Percentiles rank a stretch among this genome's conserved stretches.
phyloP scores from a whole-genome alignment of 78 protist species.

The Planoprotostelium fungivorum region DNA sequence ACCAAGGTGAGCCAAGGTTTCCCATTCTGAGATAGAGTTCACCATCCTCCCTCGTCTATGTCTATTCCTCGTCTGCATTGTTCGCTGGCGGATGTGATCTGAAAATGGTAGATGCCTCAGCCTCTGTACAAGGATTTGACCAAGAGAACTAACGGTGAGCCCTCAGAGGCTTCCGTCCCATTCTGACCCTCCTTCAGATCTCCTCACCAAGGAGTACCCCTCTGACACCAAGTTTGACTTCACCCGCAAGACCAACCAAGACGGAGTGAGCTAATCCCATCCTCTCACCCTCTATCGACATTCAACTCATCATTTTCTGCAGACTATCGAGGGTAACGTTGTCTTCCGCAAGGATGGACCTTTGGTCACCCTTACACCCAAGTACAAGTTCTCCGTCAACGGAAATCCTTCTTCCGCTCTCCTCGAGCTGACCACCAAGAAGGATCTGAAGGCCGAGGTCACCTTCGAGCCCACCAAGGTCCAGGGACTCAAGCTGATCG shows the following conservation, averaged over 20 bases:
- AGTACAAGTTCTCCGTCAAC: neutral
- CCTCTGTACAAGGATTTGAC: neutral
- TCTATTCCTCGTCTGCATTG: too few species aligned
- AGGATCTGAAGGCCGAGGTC: neutral
- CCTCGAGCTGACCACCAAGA: neutral
- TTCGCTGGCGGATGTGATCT: neutral
- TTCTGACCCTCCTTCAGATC: neutral
- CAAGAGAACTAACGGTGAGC: neutral
- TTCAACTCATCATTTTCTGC: neutral
- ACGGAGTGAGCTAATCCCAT: neutral
- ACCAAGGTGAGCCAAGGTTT: neutral
- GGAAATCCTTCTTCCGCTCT: neutral
- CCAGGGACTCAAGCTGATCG: neutral
- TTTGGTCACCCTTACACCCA: neutral
- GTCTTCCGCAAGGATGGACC: neutral
- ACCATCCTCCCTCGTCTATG: too few species aligned
- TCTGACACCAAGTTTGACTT: neutral
- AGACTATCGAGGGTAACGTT: neutral
- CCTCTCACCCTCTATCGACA: neutral
- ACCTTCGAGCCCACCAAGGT: neutral
- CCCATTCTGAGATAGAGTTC: too few species aligned
- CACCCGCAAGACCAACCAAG: neutral
- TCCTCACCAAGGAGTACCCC: slow-evolving; percentile 2
- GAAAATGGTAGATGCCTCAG: neutral
- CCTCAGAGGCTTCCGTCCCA: neutral